Evolutionary conservation across 805 yeast species (phyloP).

Genomic region (Zygoascus bituminiphila): DNA sequence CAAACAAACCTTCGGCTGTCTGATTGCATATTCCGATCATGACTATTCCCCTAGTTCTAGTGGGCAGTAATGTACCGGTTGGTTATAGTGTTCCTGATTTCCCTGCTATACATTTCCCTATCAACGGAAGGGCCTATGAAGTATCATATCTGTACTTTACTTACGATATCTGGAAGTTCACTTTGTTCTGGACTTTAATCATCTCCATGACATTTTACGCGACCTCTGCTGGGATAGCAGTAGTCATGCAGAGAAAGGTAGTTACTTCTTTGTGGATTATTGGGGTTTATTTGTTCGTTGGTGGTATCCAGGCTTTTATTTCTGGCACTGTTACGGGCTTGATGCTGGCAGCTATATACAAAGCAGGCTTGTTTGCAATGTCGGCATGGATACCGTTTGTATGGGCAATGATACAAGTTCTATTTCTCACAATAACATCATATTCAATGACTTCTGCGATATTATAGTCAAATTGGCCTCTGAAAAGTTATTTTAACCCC

Average conservation of each 20-base stretch:
- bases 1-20: too few relatives aligned
- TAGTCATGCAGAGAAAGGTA: conserved; percentile 37
- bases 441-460: conserved; percentile 50
- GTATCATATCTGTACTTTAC: conserved; percentile 58
- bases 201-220: conserved; percentile 55
- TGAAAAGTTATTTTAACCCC: too few relatives aligned
- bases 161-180: conserved; percentile 72
- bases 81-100: conserved; percentile 75
- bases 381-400: conserved; percentile 92
- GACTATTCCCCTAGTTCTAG: conserved; percentile 16
- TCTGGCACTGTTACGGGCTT: conserved; percentile 75
- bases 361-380: conserved; percentile 76
- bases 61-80: conserved; percentile 45
- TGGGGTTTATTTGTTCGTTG: conserved; percentile 42
- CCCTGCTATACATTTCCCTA: conserved; percentile 76
- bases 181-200: conserved; percentile 73
- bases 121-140: conserved; percentile 33
- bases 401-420: conserved; percentile 61
- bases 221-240: conserved; percentile 41
- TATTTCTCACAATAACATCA: conserved; percentile 58
- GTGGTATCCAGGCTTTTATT: conserved; percentile 55
- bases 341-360: conserved; percentile 63
- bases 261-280: conserved; percentile 33
- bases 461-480: conserved; percentile 26
- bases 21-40: too few relatives aligned